Conservation (phyloP, 1,139 yeast genomes). For the Kodamaea suecica region DNA sequence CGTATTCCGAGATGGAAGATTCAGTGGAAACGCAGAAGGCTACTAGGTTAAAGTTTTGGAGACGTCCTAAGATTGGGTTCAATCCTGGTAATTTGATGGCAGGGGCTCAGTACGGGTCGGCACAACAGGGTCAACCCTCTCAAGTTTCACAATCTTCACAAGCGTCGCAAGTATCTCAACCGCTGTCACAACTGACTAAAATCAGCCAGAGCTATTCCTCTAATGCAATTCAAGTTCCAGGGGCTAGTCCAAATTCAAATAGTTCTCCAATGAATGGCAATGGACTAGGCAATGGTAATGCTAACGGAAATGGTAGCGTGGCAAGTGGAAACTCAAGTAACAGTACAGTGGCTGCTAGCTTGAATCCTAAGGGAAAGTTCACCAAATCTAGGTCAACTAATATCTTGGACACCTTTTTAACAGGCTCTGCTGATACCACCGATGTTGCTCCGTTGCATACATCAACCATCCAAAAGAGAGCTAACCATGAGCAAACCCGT, state of each 20-base stretch:
- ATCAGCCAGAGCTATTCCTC: conserved; percentile 16
- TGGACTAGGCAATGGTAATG: conserved; percentile 2
- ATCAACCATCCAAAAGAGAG: conserved; percentile 55
- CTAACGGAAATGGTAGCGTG: neutral
- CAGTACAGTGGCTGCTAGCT: conserved; percentile 6
- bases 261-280: neutral
- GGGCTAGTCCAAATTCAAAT: conserved; percentile 9
- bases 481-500: conserved; percentile 54
- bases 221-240: conserved; percentile 15
- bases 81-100: conserved; percentile 11
- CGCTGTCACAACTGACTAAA: conserved; percentile 10
- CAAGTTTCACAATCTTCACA: conserved; percentile 2
- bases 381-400: conserved; percentile 50
- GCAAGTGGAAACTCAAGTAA: conserved; percentile 2
- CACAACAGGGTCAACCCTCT: conserved; percentile 3
- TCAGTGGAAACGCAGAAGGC: conserved; percentile 42
- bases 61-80: conserved; percentile 40
- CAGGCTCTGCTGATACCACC: conserved; percentile 12
- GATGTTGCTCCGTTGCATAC: conserved; percentile 34
- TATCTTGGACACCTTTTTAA: conserved; percentile 40
- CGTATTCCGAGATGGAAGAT: conserved; percentile 20
- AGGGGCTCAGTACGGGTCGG: conserved; percentile 7
- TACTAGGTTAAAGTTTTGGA: conserved; percentile 52
- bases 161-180: conserved; percentile 3
- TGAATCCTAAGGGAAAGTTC: conserved; percentile 16